Conservation (phyloP, 2,329 filamentous ascomycete species). For the Calonectria pteridis region DNA sequence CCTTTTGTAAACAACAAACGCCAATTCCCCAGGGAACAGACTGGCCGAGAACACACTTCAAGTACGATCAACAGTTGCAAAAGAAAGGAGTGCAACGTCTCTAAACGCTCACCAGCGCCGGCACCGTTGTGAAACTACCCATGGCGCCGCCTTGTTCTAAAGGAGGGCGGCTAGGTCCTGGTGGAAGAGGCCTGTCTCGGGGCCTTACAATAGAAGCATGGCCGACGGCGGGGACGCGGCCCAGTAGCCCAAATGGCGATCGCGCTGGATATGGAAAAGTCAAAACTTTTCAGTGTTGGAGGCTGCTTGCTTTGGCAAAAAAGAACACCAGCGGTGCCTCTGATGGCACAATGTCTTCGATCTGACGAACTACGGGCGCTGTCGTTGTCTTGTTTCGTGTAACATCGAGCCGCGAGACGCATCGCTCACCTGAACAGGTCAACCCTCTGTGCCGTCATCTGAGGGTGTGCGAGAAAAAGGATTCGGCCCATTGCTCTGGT, state of each 20-base stretch:
- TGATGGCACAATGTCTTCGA: constrained; percentile 22
- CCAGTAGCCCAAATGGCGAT: constrained; percentile 31
- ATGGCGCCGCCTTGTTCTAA: constrained; percentile 27
- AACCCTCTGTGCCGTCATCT: no score
- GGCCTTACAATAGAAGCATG: constrained; percentile 32
- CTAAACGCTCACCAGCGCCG: constrained; percentile 24
- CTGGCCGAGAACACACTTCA: constrained; percentile 20
- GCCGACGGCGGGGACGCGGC: constrained; percentile 29
- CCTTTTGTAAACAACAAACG: constrained; percentile 20
- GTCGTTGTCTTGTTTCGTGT: background rate
- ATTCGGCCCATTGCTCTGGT: constrained; percentile 2
- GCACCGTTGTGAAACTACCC: constrained; percentile 33
- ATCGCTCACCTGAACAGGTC: background rate
- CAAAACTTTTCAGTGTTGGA: constrained; percentile 3
- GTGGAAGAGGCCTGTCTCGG: constrained; percentile 21
- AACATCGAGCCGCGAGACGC: background rate
- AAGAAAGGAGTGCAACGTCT: constrained; percentile 38
- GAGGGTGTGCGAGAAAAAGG: background rate
- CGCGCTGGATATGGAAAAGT: constrained; percentile 28
- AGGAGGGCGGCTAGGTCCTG: constrained; percentile 30
- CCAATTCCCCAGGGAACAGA: constrained; percentile 30
- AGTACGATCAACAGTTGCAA: constrained; percentile 30
- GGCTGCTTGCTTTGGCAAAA: constrained; percentile 29
- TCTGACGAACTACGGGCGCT: background rate
- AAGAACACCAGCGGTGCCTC: constrained; percentile 10